Evolutionary conservation across 2,329 filamentous ascomycete species (phyloP).

Genomic region (Neopestalotiopsis sp.): DNA sequence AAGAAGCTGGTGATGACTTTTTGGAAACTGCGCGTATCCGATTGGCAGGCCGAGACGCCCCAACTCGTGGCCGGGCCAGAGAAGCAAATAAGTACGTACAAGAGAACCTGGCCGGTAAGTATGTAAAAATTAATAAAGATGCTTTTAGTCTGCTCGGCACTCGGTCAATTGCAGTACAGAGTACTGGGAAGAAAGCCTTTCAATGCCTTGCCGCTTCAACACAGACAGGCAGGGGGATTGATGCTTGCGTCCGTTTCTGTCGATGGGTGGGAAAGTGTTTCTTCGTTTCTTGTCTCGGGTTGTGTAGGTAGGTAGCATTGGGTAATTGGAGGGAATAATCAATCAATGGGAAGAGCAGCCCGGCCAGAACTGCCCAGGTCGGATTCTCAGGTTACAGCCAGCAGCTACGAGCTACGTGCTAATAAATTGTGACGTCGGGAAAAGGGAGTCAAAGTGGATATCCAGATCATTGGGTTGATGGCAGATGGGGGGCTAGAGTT

Average conservation of each 20-base stretch:
- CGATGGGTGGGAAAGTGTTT: background rate
- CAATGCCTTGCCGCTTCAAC: background rate
- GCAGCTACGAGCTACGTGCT: background rate
- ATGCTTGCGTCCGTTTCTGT: background rate
- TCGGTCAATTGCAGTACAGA: background rate
- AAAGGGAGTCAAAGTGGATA: background rate
- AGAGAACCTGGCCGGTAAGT: background rate
- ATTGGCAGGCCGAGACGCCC: background rate
- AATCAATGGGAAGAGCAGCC: background rate
- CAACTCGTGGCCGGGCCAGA: background rate
- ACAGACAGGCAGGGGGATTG: background rate
- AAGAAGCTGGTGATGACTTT: background rate
- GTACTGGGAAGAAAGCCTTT: background rate
- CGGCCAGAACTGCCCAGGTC: background rate
- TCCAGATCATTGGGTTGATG: background rate
- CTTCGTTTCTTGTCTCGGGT: background rate
- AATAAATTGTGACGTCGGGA: background rate
- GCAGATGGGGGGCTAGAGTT: background rate
- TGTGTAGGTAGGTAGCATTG: background rate
- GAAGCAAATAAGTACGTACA: background rate
- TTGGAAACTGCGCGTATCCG: slow-evolving; percentile 2
- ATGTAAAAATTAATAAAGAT: background rate
- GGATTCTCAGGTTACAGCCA: background rate
- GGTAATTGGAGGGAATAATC: no score
- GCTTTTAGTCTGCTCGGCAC: background rate